phyloP scores from a whole-genome alignment of 176 grass and related monocot species.

The Dactylis glomerata region DNA sequence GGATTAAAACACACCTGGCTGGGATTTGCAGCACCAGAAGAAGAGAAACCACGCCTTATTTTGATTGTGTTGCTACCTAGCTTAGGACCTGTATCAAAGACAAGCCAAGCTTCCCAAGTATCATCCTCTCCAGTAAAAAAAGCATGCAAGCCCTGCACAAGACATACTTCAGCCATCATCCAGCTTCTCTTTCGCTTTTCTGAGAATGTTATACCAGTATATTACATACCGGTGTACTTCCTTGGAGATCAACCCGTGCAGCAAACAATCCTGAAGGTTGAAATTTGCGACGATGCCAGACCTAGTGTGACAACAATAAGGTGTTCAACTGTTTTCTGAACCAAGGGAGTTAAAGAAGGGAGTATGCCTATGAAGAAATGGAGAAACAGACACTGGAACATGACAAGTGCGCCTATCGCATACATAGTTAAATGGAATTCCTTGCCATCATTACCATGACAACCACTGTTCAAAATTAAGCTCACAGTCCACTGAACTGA shows the following conservation, averaged over 20 bases:
- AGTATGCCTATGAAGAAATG: neutral
- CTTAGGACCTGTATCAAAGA: constrained; percentile 69
- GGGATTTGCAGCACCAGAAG: constrained; percentile 68
- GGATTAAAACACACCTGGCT: constrained; percentile 62
- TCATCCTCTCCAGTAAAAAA: constrained; percentile 95
- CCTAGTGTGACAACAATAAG: constrained; percentile 50
- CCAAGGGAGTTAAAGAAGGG: neutral
- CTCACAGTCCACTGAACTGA: neutral
- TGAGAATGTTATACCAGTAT: neutral
- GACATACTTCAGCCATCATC: constrained; percentile 27
- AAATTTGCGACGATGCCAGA: constrained; percentile 88
- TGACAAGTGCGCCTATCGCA: neutral
- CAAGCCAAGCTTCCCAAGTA: constrained; percentile 94
- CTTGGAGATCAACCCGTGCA: constrained; percentile 83
- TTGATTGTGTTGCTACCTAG: constrained; percentile 70
- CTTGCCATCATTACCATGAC: constrained; percentile 7
- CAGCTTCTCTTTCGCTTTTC: constrained; percentile 12
- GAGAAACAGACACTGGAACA: constrained; percentile 5
- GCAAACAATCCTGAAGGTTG: constrained; percentile 97
- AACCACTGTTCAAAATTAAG: neutral
- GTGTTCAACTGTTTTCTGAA: constrained; percentile 26
- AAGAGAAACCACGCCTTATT: constrained; percentile 84
- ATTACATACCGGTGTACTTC: constrained; percentile 59
- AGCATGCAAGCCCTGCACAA: constrained; percentile 71
- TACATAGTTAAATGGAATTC: neutral